These are phyloP conservation scores for Tuber magnatum DNA, from an alignment of 495 filamentous ascomycete genomes.

Conservation along the genomic window DNA sequence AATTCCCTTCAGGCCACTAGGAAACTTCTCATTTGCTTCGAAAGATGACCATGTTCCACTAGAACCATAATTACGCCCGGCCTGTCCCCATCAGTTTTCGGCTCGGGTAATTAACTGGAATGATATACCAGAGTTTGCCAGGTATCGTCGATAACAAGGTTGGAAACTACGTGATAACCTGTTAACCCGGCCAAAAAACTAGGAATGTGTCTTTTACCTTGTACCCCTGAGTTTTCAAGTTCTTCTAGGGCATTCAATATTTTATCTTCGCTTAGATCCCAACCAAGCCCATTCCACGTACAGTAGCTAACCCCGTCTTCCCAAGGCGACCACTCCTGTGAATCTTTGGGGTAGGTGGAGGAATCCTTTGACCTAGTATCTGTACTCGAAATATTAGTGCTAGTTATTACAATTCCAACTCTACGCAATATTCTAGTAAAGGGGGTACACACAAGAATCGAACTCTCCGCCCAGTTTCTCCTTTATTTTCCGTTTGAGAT, in stretches of 20 bases:
- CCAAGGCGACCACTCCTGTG: constrained; percentile 56
- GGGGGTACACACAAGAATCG: not conserved
- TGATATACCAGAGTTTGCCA: constrained; percentile 66
- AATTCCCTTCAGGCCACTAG: constrained; percentile 63
- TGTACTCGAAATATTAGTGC: not conserved
- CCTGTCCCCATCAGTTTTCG: constrained; percentile 5
- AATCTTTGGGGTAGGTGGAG: not conserved
- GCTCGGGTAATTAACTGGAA: not conserved
- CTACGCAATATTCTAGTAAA: constrained; percentile 25
- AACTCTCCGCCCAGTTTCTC: constrained; percentile 15
- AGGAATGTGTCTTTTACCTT: constrained; percentile 43
- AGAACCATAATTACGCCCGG: constrained; percentile 48
- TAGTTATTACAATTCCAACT: constrained; percentile 1
- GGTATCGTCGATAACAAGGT: constrained; percentile 88
- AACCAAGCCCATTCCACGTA: constrained; percentile 90
- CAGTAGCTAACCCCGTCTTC: constrained; percentile 68
- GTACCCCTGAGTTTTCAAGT: constrained; percentile 62
- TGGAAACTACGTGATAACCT: constrained; percentile 49
- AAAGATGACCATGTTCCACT: constrained; percentile 59
- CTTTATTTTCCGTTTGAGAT: constrained; percentile 63
- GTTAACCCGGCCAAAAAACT: not conserved
- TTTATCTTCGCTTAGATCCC: constrained; percentile 67
- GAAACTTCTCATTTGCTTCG: constrained; percentile 77
- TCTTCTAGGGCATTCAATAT: constrained; percentile 66
- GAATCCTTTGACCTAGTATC: not conserved